These are phyloP conservation scores for Colletotrichum sp. DNA, from an alignment of 2,329 filamentous ascomycete species.

Conservation along the genomic window DNA sequence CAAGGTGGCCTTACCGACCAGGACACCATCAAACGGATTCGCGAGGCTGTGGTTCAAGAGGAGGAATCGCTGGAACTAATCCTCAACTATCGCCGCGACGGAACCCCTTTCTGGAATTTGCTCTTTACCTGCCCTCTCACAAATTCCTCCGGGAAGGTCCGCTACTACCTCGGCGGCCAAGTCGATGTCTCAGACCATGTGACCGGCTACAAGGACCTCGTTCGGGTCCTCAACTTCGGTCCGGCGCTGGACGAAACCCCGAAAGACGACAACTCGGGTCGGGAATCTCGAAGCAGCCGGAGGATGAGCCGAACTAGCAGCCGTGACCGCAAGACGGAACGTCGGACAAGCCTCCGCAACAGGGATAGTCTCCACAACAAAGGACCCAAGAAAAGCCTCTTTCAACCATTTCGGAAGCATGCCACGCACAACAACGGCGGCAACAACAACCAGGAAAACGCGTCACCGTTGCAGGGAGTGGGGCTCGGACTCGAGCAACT, in stretches of 20 bases:
- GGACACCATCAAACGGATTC: slow-evolving; percentile 43
- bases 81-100: slow-evolving; percentile 55
- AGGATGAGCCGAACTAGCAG: slow-evolving; percentile 11
- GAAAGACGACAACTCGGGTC: not conserved
- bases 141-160: slow-evolving; percentile 49
- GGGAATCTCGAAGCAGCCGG: slow-evolving; percentile 1
- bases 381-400: slow-evolving; percentile 33
- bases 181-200: slow-evolving; percentile 62
- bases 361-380: slow-evolving; percentile 22
- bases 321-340: slow-evolving; percentile 16
- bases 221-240: slow-evolving; percentile 51
- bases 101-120: slow-evolving; percentile 61
- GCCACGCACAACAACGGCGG: slow-evolving; percentile 17
- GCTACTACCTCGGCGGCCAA: slow-evolving; percentile 60
- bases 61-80: slow-evolving; percentile 54
- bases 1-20: slow-evolving; percentile 52
- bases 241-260: slow-evolving; percentile 12
- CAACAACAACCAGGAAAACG: slow-evolving; percentile 10
- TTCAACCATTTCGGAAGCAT: slow-evolving; percentile 35
- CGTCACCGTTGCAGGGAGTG: not conserved
- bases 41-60: slow-evolving; percentile 40
- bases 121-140: slow-evolving; percentile 57
- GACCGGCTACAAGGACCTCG: slow-evolving; percentile 52
- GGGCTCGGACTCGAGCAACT: not conserved
- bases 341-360: slow-evolving; percentile 16